phyloP scores from a whole-genome alignment of 371 early-diverging fungal species.

The Quaeritorhiza haematococci region DNA sequence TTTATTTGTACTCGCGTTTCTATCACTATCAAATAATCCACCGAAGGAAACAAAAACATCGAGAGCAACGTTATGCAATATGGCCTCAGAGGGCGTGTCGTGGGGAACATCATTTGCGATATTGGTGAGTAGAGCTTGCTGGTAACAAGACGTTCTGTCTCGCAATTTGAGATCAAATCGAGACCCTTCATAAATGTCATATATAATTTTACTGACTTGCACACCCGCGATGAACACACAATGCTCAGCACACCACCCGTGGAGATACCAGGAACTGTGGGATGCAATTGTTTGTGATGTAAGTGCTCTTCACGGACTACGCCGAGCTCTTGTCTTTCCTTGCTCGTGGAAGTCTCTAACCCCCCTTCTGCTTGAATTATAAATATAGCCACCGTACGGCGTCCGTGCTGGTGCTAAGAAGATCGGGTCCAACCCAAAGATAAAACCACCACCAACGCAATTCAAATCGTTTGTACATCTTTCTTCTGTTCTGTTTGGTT shows the following conservation, averaged over 20 bases:
- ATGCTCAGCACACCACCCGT: constrained; percentile 66
- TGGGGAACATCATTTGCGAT: constrained; percentile 85
- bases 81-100: constrained; percentile 58
- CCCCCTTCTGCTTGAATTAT: too few relatives aligned
- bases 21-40: neutral
- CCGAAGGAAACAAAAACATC: constrained; percentile 36
- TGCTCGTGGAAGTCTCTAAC: neutral
- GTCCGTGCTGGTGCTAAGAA: constrained; percentile 96
- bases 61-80: constrained; percentile 83
- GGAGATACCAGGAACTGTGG: constrained; percentile 52
- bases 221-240: neutral
- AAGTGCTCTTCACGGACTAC: constrained; percentile 5
- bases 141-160: neutral
- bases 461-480: constrained; percentile 45
- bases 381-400: constrained; percentile 87
- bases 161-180: too few relatives aligned
- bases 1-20: constrained; percentile 3
- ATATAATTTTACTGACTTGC: neutral
- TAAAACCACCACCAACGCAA: constrained; percentile 26
- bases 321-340: constrained; percentile 50
- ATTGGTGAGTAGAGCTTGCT: constrained; percentile 39
- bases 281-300: constrained; percentile 62
- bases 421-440: constrained; percentile 60
- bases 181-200: too few relatives aligned
- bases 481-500: constrained; percentile 51